Base-by-base conservation (phyloP, 1,139 yeast species). In the Trichomonascaceae sp. region DNA sequence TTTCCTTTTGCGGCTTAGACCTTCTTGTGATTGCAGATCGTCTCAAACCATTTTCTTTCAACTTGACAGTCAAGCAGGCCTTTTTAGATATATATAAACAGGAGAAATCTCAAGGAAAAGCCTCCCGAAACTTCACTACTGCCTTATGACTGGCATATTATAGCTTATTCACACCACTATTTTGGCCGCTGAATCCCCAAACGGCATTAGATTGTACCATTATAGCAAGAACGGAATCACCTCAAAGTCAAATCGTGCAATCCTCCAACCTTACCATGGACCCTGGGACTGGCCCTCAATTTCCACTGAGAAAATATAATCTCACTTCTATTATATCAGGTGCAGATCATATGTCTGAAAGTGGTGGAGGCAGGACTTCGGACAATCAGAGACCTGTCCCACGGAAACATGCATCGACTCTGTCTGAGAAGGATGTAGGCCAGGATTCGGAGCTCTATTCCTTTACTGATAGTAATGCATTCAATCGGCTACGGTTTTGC, bases 391-490 rank as follows among this genome's bases (percentile, higher is more conserved):
- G 50, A 9, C 15, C 39, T 22, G 3, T 12, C 2, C 12, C 32
- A 27, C 9, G 24, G 10, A 39, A 39, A 19, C 22, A 24, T 27
- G 19, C 9, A 9, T 19, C 47, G 13, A 20, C 30, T 12, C 7
- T 39, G 13, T 6, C 15, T 24, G 38, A 39, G 22, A n/a, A 19
- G 2, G 19, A 32, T 12, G 39, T 36, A 8, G 15, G 22, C 3
- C 17, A 18, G 2, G 52, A 53, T 10, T 32, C 45, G 1, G 53
- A 52, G 10, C 45, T 46, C 45, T 62, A 60, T 48, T 48, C 61
- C 41, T 52, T 62, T 47, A 56, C 61, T 38, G 65, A 62, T 38
- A 49, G 54, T 10, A 51, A 53, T 32, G 60, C 61, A 6, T 57
- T 61, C 10, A 52, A 54, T 18, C 43, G 57, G n/a, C 50, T 60